Evolutionary conservation across 2,329 filamentous ascomycete species (phyloP).

Genomic region (Mycosphaerella sp.): DNA sequence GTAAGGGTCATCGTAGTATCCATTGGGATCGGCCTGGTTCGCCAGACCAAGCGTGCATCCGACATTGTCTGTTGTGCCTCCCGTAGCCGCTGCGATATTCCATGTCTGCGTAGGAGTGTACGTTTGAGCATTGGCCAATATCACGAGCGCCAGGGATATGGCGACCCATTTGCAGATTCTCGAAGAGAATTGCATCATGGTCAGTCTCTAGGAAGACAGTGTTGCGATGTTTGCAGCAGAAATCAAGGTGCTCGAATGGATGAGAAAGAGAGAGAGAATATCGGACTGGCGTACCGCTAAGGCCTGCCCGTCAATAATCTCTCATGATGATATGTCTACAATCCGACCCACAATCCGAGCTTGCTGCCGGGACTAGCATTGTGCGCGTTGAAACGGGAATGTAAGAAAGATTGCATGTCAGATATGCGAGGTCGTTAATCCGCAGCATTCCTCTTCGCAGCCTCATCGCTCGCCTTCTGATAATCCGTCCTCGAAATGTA

Average conservation of each 20-base stretch:
- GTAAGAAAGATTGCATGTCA: no score
- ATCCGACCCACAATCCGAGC: no score
- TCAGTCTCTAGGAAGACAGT: constrained; percentile 2
- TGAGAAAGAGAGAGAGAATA: no score
- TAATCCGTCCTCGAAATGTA: constrained; percentile 53
- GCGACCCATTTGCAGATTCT: constrained; percentile 8
- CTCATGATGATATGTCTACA: no score
- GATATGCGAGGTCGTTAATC: background rate
- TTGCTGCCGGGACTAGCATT: no score
- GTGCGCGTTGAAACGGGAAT: no score
- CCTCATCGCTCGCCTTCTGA: constrained; percentile 55
- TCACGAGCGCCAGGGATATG: constrained; percentile 8
- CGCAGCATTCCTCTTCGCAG: constrained; percentile 47
- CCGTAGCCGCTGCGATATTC: background rate
- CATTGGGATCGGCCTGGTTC: constrained; percentile 9
- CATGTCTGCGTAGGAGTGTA: constrained; percentile 15
- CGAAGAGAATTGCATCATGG: constrained; percentile 12
- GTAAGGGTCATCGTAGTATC: constrained; percentile 16
- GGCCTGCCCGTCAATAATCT: no score
- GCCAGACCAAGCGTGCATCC: constrained; percentile 2
- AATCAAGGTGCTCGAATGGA: no score
- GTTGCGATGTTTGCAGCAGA: no score
- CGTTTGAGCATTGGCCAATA: constrained; percentile 5
- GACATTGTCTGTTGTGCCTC: background rate
- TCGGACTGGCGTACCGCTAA: no score